Base-by-base conservation (phyloP, 2,329 filamentous ascomycete genomes). In the Colletotrichum magnum region DNA sequence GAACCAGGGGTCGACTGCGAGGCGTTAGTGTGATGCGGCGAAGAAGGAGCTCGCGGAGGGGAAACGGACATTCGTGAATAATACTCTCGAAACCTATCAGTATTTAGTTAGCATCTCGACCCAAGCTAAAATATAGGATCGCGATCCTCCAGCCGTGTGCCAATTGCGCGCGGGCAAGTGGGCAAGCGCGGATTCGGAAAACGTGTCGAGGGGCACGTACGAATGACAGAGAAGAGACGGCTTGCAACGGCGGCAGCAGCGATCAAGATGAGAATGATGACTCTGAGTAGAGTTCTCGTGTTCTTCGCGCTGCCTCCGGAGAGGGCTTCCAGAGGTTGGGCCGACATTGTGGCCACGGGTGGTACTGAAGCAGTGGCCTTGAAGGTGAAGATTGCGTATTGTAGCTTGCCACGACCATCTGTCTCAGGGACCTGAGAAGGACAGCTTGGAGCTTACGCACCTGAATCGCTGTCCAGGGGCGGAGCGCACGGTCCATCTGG, bases 161-260 rank as follows among this genome's bases (percentile, higher is more conserved):
- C 52, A 58, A 68, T 68, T 70, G 67, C 7, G 48, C 48, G 52
- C 28, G 43, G 59, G 15, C 47, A 24, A 24, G 48, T 53, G 51
- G 39, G 48, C 28, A 32, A 32, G 26, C 16, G 26, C 16, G 24
- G 28, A 41, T 58, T 15, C 16, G 41, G 16, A 48, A 51, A 57
- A 62, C 62, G 58, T 71, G 62, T 71, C 64, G 51, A 65, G 68
- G 58, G 63, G 66, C 69, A 89, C 93, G 80, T 90, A 95, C 96
- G 93, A 83, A 99, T 98, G 74, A 99, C 96, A 77, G 94, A 98
- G 88, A 99, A 99, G 75, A 99, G 87, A 83, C 96, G 94, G 83
- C 95, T 97, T 74, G 95, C 90, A 78, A 98, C 89, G 74, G 95
- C 94, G 72, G 96, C 95, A 68, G 90, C 94, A 73, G 96, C 96